Conservation (phyloP, 1,139 yeast species). For the Sugiyamaella xylanicola region DNA sequence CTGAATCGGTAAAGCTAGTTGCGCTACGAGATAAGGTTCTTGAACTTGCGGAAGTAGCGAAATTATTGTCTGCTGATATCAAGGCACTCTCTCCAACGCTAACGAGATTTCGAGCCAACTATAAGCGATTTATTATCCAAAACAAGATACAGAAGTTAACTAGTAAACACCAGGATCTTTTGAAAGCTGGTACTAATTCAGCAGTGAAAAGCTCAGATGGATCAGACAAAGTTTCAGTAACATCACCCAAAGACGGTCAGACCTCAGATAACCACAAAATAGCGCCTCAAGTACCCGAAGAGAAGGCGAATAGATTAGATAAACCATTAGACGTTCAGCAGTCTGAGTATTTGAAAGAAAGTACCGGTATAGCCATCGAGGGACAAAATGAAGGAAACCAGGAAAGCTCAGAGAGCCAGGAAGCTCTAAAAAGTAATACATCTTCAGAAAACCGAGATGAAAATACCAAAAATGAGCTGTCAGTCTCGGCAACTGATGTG, state of each 20-base stretch:
- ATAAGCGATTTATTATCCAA: conserved; percentile 4
- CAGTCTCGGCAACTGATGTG: not conserved
- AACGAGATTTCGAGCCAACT: not conserved
- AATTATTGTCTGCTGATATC: conserved; percentile 1
- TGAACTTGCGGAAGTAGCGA: not conserved
- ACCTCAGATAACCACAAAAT: too few relatives aligned
- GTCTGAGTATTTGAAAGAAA: too few relatives aligned
- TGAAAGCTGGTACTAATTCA: not conserved
- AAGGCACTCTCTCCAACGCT: not conserved
- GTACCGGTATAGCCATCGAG: too few relatives aligned
- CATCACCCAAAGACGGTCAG: too few relatives aligned
- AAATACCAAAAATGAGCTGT: not conserved
- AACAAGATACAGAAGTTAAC: conserved; percentile 6
- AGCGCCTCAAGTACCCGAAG: too few relatives aligned
- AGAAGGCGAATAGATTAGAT: too few relatives aligned
- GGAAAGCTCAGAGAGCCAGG: too few relatives aligned
- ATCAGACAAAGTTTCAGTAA: too few relatives aligned
- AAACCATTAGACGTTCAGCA: too few relatives aligned
- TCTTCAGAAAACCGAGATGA: not conserved
- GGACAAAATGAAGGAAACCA: too few relatives aligned
- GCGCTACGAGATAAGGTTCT: conserved; percentile 3
- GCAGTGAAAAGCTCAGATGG: too few relatives aligned
- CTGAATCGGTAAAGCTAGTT: not conserved
- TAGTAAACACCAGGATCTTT: not conserved
- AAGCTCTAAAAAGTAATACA: not conserved